Base-by-base conservation (phyloP, 192 early-diverging fungal species). In the Radiomyces spectabilis region DNA sequence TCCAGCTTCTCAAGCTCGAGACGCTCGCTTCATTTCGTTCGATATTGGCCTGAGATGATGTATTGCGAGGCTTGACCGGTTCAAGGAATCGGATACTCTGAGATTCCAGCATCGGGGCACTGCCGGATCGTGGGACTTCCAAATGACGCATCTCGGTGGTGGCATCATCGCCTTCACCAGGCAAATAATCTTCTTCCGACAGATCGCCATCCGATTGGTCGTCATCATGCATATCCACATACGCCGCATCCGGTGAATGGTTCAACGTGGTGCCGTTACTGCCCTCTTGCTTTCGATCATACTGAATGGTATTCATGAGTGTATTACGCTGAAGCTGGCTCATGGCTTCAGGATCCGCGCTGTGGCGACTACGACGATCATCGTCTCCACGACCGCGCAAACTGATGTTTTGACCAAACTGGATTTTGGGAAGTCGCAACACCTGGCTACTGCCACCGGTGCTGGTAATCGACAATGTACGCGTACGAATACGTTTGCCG, bases 401-500 rank as follows among this genome's bases (percentile, higher is more conserved):
- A 16, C 41, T 55, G 4, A 55, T n/a, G 4, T 37, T 25, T 31
- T 59, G 64, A 41, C 60, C 60, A 35, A 57, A 57, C 21, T 63
- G 66, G 27, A 69, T 24, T 35, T 59, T 69, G 2, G 67, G 67
- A 9, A 69, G 25, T 1, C 59, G 50, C 12, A 42, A 32, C 0
- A 69, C 61, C 41, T 69, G 67, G 21, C 45, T 55, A 16, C 35
- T 42, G 34, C 51, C 48, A 8, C 51, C 51, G 1, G 59, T 53
- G 35, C 63, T 65, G 8, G 63, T 45, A 15, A 69, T 63, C 1
- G 67, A 69, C 15, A 69, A 15, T 1, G 67, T 69, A 21, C 67
- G 55, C 8, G 67, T 63, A 26, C 57, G 55, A 9, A 69, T 69
- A 40, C 67, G 32, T 60, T 68, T 75, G 33, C 79, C 79, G 59